Percentiles rank a stretch among this genome's conserved stretches.
Evolutionary conservation across 768 basidiomycete genomes (phyloP).

Genomic region (Plicaturopsis crispa): DNA sequence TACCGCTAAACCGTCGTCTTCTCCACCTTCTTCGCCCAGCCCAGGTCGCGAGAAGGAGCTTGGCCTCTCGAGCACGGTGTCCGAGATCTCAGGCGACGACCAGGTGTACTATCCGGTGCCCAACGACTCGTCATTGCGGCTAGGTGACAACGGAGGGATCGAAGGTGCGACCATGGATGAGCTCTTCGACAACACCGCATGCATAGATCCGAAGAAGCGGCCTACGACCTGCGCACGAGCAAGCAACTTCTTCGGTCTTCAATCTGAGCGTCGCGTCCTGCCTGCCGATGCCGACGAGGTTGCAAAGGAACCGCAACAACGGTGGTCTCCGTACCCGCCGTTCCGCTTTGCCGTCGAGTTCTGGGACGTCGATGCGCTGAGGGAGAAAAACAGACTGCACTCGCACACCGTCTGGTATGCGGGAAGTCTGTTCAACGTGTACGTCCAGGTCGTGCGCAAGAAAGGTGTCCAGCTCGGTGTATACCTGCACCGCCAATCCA

Average conservation of each 20-base stretch:
- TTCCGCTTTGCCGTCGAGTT: constrained; percentile 87
- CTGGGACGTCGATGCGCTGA: constrained; percentile 75
- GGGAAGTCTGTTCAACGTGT: constrained; percentile 82
- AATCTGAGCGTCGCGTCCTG: constrained; percentile 34
- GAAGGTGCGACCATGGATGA: constrained; percentile 62
- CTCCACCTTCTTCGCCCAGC: constrained; percentile 29
- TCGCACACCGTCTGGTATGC: constrained; percentile 88
- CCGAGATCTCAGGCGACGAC: constrained; percentile 35
- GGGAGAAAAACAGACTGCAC: constrained; percentile 79
- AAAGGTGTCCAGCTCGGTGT: constrained; percentile 67
- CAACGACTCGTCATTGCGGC: constrained; percentile 59
- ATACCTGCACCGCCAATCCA: constrained; percentile 83
- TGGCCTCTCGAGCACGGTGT: constrained; percentile 48
- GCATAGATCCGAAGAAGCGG: constrained; percentile 5
- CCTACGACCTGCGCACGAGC: neutral
- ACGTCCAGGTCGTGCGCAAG: constrained; percentile 83
- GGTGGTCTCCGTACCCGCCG: constrained; percentile 71
- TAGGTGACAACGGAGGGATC: constrained; percentile 60
- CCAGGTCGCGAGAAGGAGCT: constrained; percentile 49
- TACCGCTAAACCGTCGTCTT: constrained; percentile 27
- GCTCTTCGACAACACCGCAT: constrained; percentile 38
- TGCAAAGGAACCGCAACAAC: constrained; percentile 35
- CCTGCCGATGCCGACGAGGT: constrained; percentile 35
- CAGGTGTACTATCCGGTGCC: constrained; percentile 59
- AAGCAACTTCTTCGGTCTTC: constrained; percentile 51